Evolutionary conservation across 2,329 filamentous ascomycete species (phyloP).

Genomic region (Blastomyces gilchristii): DNA sequence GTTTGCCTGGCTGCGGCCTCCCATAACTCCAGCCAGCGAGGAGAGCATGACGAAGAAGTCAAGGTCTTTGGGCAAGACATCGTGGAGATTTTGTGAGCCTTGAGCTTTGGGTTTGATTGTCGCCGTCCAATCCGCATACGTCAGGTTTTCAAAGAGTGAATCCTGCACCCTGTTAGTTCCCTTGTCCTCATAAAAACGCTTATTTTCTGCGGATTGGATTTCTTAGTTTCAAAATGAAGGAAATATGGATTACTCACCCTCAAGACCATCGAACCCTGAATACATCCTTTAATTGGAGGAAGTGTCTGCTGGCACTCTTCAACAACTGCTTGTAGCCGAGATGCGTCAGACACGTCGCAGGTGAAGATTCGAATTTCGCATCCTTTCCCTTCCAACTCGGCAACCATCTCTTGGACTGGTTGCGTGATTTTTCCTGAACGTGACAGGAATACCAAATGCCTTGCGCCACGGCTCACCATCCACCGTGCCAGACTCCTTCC

Average conservation of each 20-base stretch:
- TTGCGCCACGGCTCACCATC: conserved; percentile 21
- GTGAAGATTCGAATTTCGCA: conserved; percentile 13
- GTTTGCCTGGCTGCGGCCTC: conserved; percentile 39
- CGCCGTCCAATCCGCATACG: conserved; percentile 29
- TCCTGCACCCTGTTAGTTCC: conserved; percentile 16
- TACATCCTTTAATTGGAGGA: conserved; percentile 25
- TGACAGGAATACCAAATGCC: conserved; percentile 24
- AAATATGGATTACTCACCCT: conserved; percentile 10
- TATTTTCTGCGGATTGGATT: not conserved
- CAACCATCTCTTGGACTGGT: conserved; percentile 15
- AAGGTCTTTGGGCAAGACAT: conserved; percentile 22
- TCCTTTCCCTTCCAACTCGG: conserved; percentile 15
- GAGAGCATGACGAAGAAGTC: conserved; percentile 38
- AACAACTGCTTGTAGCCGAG: conserved; percentile 11
- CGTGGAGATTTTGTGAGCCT: conserved; percentile 30
- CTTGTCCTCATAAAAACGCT: not conserved
- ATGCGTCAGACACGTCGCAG: conserved; percentile 20
- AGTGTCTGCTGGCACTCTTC: conserved; percentile 15
- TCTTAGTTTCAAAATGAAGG: not conserved
- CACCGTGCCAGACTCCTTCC: conserved; percentile 18
- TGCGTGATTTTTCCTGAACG: conserved; percentile 17
- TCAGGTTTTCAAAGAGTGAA: conserved; percentile 32
- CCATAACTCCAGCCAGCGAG: conserved; percentile 35
- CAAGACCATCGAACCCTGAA: conserved; percentile 26
- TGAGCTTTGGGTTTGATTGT: conserved; percentile 33